These are phyloP conservation scores for Arachnomyces sp. DNA, from an alignment of 2,329 filamentous ascomycete genomes.

Conservation along the genomic window DNA sequence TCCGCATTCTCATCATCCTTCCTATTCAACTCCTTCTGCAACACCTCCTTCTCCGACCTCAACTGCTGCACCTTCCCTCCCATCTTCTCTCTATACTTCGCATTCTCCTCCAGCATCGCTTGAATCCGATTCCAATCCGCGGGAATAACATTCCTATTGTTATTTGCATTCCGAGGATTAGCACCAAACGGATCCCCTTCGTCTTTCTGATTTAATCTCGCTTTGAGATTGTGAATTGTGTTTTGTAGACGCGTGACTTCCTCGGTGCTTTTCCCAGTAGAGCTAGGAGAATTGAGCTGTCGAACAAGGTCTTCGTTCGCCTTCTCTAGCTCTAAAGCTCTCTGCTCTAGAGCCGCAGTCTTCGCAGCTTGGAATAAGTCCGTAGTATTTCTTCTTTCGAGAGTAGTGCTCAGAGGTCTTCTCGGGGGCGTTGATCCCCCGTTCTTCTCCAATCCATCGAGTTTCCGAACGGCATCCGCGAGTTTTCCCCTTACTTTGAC, in stretches of 20 bases:
- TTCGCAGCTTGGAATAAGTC: constrained; percentile 36
- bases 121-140: constrained; percentile 26
- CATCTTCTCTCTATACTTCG: constrained; percentile 29
- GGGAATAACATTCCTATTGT: not conserved
- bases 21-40: constrained; percentile 30
- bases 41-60: constrained; percentile 32
- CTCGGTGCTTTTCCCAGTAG: too few species aligned
- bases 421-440: constrained; percentile 15
- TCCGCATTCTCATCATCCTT: constrained; percentile 33
- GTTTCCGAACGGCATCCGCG: constrained; percentile 31
- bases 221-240: constrained; percentile 2
- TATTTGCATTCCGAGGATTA: not conserved
- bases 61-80: constrained; percentile 29
- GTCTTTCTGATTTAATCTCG: constrained; percentile 4
- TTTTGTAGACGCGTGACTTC: not conserved
- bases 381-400: constrained; percentile 25
- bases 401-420: constrained; percentile 20
- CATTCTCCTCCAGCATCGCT: constrained; percentile 32
- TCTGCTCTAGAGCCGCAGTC: constrained; percentile 35
- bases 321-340: constrained; percentile 34
- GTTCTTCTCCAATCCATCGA: constrained; percentile 19
- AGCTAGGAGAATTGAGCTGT: constrained; percentile 15
- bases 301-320: constrained; percentile 28
- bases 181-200: not conserved
- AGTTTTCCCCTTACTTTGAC: constrained; percentile 31